Evolutionary conservation across 495 filamentous ascomycete genomes (phyloP).

Genomic region (Wilcoxina mikolae): DNA sequence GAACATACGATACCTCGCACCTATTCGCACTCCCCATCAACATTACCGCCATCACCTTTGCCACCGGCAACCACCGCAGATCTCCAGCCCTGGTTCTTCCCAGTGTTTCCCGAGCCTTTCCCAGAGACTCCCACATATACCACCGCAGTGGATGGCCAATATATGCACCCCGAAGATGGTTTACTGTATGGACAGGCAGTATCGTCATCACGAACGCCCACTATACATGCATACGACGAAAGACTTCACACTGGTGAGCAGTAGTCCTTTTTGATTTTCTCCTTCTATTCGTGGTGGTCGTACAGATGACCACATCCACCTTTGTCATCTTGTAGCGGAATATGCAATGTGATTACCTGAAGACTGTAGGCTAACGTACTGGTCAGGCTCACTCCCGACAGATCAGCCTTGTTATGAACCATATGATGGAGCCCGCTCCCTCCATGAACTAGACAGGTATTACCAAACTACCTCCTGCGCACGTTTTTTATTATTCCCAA

Average conservation of each 20-base stretch:
- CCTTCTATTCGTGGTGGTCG: constrained; percentile 6
- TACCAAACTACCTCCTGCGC: constrained; percentile 7
- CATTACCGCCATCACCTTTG: constrained; percentile 11
- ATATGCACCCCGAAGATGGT: constrained; percentile 10
- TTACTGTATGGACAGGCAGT: constrained; percentile 15
- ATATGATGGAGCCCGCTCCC: constrained; percentile 16
- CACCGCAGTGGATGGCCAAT: constrained; percentile 13
- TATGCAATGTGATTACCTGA: constrained; percentile 6
- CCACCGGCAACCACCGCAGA: constrained; percentile 7
- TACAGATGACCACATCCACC: constrained; percentile 2
- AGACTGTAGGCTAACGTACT: background rate
- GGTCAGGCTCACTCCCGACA: background rate
- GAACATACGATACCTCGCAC: constrained; percentile 18
- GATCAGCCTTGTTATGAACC: constrained; percentile 24
- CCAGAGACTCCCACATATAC: constrained; percentile 13
- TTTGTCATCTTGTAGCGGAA: background rate
- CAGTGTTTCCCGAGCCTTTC: constrained; percentile 24
- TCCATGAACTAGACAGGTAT: constrained; percentile 24
- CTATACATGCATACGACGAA: constrained; percentile 11
- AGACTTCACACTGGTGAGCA: constrained; percentile 15
- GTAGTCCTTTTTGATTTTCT: background rate
- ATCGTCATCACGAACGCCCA: constrained; percentile 6
- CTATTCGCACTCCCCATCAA: constrained; percentile 21
- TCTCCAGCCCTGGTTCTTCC: constrained; percentile 24
- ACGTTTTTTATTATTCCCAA: background rate